phyloP scores from a whole-genome alignment of 2,329 filamentous ascomycete genomes.

The Fusarium mangiferae region DNA sequence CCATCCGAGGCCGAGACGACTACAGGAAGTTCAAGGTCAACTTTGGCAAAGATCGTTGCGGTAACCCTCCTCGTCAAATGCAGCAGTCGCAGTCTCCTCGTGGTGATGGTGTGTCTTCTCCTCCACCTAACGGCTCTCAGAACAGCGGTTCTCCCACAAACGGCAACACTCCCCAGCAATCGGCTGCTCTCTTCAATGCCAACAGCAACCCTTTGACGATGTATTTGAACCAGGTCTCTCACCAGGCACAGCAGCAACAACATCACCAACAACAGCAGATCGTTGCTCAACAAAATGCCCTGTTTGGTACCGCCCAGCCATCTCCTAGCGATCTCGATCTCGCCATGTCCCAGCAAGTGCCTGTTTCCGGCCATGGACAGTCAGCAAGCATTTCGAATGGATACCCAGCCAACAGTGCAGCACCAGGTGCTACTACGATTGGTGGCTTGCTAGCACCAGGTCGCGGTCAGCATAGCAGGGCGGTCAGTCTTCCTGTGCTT shows the following conservation, averaged over 20 bases:
- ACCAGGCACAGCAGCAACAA: constrained; percentile 78
- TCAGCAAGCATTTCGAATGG: constrained; percentile 75
- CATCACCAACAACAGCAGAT: constrained; percentile 78
- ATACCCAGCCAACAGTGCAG: constrained; percentile 63
- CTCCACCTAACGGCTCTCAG: constrained; percentile 69
- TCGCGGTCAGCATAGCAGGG: constrained; percentile 76
- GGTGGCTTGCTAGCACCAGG: constrained; percentile 81
- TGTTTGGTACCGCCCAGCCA: constrained; percentile 79
- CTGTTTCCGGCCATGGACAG: constrained; percentile 70
- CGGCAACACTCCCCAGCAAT: constrained; percentile 67
- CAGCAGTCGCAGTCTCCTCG: constrained; percentile 75
- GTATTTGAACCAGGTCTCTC: constrained; percentile 87
- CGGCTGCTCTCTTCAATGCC: constrained; percentile 81
- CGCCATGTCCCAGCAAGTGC: constrained; percentile 70
- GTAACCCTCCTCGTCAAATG: constrained; percentile 92
- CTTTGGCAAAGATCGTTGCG: constrained; percentile 98
- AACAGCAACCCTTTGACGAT: constrained; percentile 91
- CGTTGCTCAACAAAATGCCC: constrained; percentile 79
- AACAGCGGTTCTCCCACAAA: constrained; percentile 67
- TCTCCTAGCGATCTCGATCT: constrained; percentile 66
- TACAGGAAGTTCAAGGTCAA: constrained; percentile 99
- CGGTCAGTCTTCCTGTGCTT: constrained; percentile 85
- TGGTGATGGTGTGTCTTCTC: constrained; percentile 68
- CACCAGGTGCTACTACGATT: constrained; percentile 73
- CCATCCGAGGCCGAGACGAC: constrained; percentile 91